Evolutionary conservation across 2,329 filamentous ascomycete genomes (phyloP).

Genomic region (Cytospora mali): DNA sequence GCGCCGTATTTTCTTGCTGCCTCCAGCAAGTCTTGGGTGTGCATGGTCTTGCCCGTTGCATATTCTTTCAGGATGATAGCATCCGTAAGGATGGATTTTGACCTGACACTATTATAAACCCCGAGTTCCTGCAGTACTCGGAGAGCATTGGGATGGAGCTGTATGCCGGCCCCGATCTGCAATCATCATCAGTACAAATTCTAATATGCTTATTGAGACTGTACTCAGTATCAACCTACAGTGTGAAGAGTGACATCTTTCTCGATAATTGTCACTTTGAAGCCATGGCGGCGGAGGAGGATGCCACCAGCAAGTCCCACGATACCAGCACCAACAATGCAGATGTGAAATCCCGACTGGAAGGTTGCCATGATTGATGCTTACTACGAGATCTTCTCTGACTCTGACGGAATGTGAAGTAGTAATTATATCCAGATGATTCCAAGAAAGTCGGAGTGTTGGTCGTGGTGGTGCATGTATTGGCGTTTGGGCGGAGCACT

Average conservation of each 20-base stretch:
- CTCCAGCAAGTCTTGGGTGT: slow-evolving; percentile 28
- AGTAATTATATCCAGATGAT: too few relatives aligned
- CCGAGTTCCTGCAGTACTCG: slow-evolving; percentile 30
- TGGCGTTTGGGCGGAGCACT: too few relatives aligned
- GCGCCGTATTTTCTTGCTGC: slow-evolving; percentile 26
- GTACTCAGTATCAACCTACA: slow-evolving; percentile 25
- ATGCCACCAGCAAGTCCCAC: slow-evolving; percentile 30
- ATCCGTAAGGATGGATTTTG: slow-evolving; percentile 25
- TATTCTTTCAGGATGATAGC: slow-evolving; percentile 31
- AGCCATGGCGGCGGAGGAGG: slow-evolving; percentile 30
- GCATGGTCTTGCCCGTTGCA: slow-evolving; percentile 29
- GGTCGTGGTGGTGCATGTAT: too few relatives aligned
- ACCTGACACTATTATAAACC: slow-evolving; percentile 29
- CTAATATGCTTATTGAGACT: too few relatives aligned
- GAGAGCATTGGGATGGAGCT: slow-evolving; percentile 32
- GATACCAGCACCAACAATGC: slow-evolving; percentile 31
- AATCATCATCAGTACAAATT: background rate
- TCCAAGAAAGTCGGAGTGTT: too few relatives aligned
- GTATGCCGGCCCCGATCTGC: slow-evolving; percentile 30
- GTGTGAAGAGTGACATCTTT: slow-evolving; percentile 27
- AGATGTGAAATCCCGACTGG: slow-evolving; percentile 23
- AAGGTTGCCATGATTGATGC: slow-evolving; percentile 11
- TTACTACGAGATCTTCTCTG: too few relatives aligned
- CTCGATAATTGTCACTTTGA: slow-evolving; percentile 31
- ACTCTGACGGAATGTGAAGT: too few relatives aligned